Evolutionary conservation across 1,139 yeast genomes (phyloP).

Genomic region (Scheffersomyces lignicola): DNA sequence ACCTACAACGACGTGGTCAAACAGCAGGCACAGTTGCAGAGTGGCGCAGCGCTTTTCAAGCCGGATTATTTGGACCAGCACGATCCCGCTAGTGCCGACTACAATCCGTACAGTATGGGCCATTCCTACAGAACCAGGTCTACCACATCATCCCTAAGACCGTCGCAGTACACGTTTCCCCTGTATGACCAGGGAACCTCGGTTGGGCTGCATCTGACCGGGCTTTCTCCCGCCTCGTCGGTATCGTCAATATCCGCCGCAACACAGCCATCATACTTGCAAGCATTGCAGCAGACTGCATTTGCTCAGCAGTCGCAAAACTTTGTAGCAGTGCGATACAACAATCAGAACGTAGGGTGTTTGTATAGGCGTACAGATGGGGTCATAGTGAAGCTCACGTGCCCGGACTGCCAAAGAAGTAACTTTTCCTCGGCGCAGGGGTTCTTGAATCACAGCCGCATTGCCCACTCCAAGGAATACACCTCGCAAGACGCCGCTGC

Average conservation of each 20-base stretch:
- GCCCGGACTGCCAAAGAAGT: constrained; percentile 66
- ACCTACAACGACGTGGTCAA: constrained; percentile 27
- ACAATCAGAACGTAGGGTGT: constrained; percentile 47
- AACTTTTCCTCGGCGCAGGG: constrained; percentile 82
- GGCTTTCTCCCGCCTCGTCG: constrained; percentile 13
- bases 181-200: too few species aligned
- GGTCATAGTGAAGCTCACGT: constrained; percentile 62
- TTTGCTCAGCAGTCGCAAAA: constrained; percentile 3
- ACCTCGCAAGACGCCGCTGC: constrained; percentile 79
- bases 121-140: constrained; percentile 49
- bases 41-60: constrained; percentile 2
- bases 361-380: constrained; percentile 74
- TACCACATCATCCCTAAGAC: constrained; percentile 51
- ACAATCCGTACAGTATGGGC: constrained; percentile 4
- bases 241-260: constrained; percentile 13
- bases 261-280: too few species aligned
- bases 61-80: constrained; percentile 8
- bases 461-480: constrained; percentile 72
- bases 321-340: not conserved
- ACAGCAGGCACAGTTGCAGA: constrained; percentile 3
- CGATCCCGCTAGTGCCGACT: not conserved
- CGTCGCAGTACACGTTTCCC: constrained; percentile 17
- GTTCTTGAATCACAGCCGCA: constrained; percentile 71
- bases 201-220: too few species aligned
- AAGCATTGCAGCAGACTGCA: constrained; percentile 5